Evolutionary conservation across 352 stramenopile genomes (phyloP), one percentile per base, ranked within the genome.

Genomic region (Pythium inflatum): DNA sequence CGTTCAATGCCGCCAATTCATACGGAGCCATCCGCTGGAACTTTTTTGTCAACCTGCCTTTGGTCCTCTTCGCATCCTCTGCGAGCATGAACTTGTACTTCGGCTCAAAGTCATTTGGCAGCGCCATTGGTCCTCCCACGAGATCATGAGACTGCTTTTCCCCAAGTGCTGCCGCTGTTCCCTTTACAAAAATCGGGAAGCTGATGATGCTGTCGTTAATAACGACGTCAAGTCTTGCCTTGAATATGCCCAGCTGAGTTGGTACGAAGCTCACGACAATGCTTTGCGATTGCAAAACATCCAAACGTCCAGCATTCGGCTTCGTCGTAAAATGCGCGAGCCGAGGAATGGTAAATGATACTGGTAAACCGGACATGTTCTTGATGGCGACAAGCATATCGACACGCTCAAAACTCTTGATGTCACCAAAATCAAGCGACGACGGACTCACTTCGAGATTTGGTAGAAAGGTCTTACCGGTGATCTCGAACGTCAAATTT

Each of bases 81-180:
- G 82, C 73, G 6, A 92, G 68, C n/a, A 97, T 67, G 34, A 98
- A 98, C 65, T 97, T 97, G 73, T 90, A 97, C 66, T 92, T 83
- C 5, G 87, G 87, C 8, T 77, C 80, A 60, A 98, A 98, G 67
- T 98, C 89, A 3, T 68, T 76, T 0, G 93, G 89, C 5, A 97
- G 63, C 3, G 89, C 90, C 5, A 89, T 71, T 0, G 73, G 75
- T 0, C 91, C 91, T 7, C 90, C 80, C 5, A 91, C 71, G 5
- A 93, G 70, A 1, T 74, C 59, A 3, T 80, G 62, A 8, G 36
- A 70, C 41, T 63, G 55, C 14, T 46, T 65, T 54, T 91, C 61
- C 0, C 85, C 85, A 5, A 93, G 66, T 0, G 68, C 70, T n/a
- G 77, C 78, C 14, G 90, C 89, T 12, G 80, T 74, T 6, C 91